phyloP scores from a whole-genome alignment of 306 rosid species.

The Cucumis sativus region DNA sequence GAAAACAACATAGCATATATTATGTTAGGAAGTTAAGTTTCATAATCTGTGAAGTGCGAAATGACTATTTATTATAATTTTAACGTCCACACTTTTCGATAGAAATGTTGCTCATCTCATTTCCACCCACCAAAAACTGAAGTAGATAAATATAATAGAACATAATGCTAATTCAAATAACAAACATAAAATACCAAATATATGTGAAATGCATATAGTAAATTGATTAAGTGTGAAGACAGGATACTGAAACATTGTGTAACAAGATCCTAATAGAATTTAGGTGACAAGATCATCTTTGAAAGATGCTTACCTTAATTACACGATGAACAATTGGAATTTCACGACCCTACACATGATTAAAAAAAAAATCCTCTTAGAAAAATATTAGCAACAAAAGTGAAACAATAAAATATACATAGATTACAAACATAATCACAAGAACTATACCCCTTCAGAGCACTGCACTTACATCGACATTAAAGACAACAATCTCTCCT shows the following conservation, averaged over 20 bases:
- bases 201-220: neutral
- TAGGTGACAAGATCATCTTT: neutral
- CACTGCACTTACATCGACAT: slow-evolving; percentile 62
- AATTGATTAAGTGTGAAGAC: neutral
- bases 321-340: slow-evolving; percentile 96
- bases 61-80: neutral
- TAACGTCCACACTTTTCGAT: neutral
- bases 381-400: neutral
- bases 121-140: neutral
- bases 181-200: neutral
- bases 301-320: slow-evolving; percentile 47
- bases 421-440: neutral
- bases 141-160: neutral
- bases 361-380: neutral
- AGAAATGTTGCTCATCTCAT: neutral
- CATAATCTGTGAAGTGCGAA: neutral
- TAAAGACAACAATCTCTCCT: slow-evolving; percentile 93
- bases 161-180: neutral
- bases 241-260: neutral
- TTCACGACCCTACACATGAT: slow-evolving; percentile 66
- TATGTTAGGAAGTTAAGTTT: neutral
- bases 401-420: neutral
- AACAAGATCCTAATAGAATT: neutral
- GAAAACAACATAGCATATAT: neutral
- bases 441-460: neutral